Percentiles rank a stretch among this genome's conserved stretches.
Conservation (phyloP, 208 protist species). For the Lotmaria passim region DNA sequence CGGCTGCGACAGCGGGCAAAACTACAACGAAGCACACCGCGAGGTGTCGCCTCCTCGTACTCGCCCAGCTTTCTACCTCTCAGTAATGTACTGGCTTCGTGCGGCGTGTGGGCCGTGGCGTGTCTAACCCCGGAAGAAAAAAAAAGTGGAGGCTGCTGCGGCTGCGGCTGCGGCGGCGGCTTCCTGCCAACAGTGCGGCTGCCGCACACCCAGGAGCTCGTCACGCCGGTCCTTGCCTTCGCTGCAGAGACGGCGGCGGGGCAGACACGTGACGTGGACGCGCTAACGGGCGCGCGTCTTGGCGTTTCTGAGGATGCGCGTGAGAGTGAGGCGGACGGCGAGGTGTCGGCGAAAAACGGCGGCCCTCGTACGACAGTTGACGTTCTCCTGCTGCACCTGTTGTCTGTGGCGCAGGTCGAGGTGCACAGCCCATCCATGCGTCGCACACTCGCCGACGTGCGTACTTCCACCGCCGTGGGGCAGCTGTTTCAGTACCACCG, state of each 20-base stretch:
- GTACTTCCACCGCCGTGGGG: neutral
- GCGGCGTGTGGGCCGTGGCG: neutral
- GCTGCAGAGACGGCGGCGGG: neutral
- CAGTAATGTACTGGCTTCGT: neutral
- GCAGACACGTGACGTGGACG: no score
- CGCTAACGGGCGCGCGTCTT: no score
- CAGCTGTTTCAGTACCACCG: neutral
- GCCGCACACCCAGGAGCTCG: neutral
- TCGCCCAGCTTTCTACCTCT: neutral
- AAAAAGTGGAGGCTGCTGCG: neutral
- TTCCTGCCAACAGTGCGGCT: neutral
- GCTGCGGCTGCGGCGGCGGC: neutral
- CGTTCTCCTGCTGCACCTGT: slow-evolving; percentile 6
- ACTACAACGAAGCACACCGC: neutral
- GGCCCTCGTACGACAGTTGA: neutral
- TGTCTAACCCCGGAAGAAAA: neutral
- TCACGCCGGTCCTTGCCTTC: neutral
- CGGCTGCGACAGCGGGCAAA: neutral
- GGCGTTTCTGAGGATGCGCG: no score
- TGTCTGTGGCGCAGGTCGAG: slow-evolving; percentile 12
- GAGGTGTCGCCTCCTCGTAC: no score
- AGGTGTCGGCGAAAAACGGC: neutral
- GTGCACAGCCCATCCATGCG: slow-evolving; percentile 8
- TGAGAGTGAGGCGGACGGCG: neutral
- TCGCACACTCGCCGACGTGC: neutral